Evolutionary conservation across 1,284 basidiomycete species (phyloP).

Genomic region (Ustilago vetiveriae): DNA sequence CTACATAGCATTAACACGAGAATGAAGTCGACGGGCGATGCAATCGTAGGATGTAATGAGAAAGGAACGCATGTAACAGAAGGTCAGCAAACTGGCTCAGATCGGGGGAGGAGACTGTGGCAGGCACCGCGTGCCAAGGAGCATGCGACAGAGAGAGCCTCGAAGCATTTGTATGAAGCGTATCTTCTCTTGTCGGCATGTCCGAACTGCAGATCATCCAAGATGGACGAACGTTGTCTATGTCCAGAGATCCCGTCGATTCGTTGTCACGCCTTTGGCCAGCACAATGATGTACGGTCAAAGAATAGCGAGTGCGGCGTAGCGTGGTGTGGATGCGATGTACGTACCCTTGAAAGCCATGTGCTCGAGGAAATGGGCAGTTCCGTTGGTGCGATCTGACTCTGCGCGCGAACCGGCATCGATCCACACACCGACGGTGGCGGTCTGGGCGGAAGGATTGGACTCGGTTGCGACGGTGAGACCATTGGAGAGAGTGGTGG

Average conservation of each 20-base stretch:
- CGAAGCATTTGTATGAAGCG: no score
- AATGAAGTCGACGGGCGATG: no score
- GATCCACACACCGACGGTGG: slow-evolving; percentile 98
- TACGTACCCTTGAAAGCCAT: slow-evolving; percentile 75
- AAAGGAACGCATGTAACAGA: no score
- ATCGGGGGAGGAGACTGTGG: no score
- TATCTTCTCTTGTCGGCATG: no score
- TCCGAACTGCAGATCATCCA: no score
- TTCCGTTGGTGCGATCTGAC: slow-evolving; percentile 91
- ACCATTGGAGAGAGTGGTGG: slow-evolving; percentile 62
- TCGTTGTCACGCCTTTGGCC: background rate
- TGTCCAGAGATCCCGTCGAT: no score
- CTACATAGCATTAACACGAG: slow-evolving; percentile 68
- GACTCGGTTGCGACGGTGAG: slow-evolving; percentile 74
- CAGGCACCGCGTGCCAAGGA: no score
- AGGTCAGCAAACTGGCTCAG: no score
- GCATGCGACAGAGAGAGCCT: no score
- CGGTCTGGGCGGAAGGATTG: slow-evolving; percentile 92
- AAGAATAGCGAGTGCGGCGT: background rate
- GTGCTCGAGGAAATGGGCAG: slow-evolving; percentile 98
- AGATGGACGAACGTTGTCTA: no score
- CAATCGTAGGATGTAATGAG: no score
- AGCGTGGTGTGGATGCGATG: slow-evolving; percentile 4
- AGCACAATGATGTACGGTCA: background rate
- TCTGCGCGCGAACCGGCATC: slow-evolving; percentile 97